Percentiles rank a stretch among this genome's conserved stretches.
phyloP scores from a whole-genome alignment of 2,329 filamentous ascomycete genomes.

The Ophiosphaerella herpotricha region DNA sequence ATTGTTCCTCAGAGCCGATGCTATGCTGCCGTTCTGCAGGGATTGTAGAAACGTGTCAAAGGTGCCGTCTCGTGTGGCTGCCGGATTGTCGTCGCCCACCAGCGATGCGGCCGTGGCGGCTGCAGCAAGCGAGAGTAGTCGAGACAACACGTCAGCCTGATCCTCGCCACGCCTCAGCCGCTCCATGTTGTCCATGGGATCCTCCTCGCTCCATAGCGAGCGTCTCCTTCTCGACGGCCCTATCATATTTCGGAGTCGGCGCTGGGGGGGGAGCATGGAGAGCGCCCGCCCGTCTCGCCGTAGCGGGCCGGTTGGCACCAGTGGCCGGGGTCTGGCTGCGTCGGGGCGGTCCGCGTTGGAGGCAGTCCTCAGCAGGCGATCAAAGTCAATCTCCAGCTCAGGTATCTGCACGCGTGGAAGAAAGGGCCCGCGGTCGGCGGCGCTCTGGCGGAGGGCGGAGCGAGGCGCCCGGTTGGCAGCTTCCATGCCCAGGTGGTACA shows the following conservation, averaged over 20 bases:
- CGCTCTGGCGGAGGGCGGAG: constrained; percentile 25
- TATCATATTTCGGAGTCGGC: constrained; percentile 49
- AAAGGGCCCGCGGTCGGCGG: constrained; percentile 38
- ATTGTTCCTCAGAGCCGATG: constrained; percentile 58
- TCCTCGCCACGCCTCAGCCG: constrained; percentile 60
- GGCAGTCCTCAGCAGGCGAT: constrained; percentile 32
- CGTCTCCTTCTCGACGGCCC: constrained; percentile 56
- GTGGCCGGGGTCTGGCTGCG: constrained; percentile 22
- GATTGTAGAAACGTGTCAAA: constrained; percentile 67
- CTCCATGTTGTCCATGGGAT: constrained; percentile 32
- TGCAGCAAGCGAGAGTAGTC: constrained; percentile 66
- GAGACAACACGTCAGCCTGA: constrained; percentile 65
- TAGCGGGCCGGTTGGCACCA: constrained; percentile 21
- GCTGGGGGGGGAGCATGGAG: constrained; percentile 43
- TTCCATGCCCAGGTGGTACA: constrained; percentile 15
- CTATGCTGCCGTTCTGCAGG: constrained; percentile 63
- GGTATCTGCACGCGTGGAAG: constrained; percentile 40
- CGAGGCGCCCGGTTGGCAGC: constrained; percentile 20
- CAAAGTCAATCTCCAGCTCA: constrained; percentile 46
- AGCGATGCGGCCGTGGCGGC: constrained; percentile 68
- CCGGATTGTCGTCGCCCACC: constrained; percentile 63
- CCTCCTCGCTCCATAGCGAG: constrained; percentile 48
- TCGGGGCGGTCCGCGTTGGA: constrained; percentile 22
- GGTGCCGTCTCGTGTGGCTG: constrained; percentile 63
- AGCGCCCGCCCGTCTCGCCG: constrained; percentile 40